phyloP scores from a whole-genome alignment of 768 basidiomycete genomes.

The Amanita brunnescens region DNA sequence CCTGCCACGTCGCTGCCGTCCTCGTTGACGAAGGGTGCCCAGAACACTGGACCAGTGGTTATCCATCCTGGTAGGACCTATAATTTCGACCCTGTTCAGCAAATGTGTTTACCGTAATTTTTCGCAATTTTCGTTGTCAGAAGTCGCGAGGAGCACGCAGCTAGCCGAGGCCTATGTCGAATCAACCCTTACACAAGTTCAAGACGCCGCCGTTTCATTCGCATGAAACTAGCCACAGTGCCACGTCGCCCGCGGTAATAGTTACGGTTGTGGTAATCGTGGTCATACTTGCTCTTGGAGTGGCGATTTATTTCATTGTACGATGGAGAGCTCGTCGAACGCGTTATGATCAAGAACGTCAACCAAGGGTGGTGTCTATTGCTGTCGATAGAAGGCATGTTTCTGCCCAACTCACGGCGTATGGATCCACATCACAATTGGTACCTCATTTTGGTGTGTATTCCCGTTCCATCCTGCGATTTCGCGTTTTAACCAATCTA shows the following conservation, averaged over 20 bases:
- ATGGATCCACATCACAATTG: neutral
- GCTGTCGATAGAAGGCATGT: slow-evolving; percentile 3
- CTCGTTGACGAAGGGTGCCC: neutral
- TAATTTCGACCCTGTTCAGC: neutral
- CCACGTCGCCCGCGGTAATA: neutral
- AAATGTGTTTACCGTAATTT: neutral
- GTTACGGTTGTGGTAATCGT: neutral
- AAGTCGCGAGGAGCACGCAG: neutral
- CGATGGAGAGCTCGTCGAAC: neutral
- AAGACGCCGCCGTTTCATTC: neutral
- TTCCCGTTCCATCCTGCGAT: neutral
- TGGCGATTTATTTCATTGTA: neutral
- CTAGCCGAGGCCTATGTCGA: neutral
- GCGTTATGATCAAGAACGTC: neutral
- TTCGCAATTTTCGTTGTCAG: neutral
- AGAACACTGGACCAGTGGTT: neutral
- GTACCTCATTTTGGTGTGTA: neutral
- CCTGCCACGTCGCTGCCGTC: neutral
- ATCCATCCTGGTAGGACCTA: neutral
- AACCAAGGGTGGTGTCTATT: neutral
- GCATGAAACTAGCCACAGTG: neutral
- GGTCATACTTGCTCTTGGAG: neutral
- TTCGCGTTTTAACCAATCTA: neutral
- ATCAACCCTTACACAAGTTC: neutral
- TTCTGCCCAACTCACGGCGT: slow-evolving; percentile 3